A percentile compares a stretch with the other conserved stretches of the same genome.
These are phyloP conservation scores for Berberis vulgaris DNA, from an alignment of 164 flowering plant genomes.

Conservation along the genomic window DNA sequence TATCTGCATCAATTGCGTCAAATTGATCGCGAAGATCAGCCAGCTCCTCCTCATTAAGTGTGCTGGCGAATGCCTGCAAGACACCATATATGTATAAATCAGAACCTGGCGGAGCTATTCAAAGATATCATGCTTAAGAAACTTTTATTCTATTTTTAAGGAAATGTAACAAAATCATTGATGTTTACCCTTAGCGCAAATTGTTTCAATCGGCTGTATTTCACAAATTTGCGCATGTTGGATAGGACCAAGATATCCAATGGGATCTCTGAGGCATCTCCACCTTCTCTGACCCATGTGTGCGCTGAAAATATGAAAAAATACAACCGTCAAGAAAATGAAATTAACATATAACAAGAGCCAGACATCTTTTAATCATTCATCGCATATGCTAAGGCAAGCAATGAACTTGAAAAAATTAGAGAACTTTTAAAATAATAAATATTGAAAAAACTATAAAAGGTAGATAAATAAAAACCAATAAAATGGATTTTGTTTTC, in stretches of 20 bases:
- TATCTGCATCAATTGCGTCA: conserved; percentile 94
- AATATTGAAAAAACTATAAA: too few relatives aligned
- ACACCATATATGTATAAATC: background rate
- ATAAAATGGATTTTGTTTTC: too few relatives aligned
- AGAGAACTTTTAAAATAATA: too few relatives aligned
- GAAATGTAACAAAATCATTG: background rate
- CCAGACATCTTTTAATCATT: too few relatives aligned
- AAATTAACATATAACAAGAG: too few relatives aligned
- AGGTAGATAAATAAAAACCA: too few relatives aligned
- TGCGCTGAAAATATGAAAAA: conserved; percentile 52
- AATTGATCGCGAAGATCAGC: conserved; percentile 84
- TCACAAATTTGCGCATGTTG: conserved; percentile 93
- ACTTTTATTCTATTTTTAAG: background rate
- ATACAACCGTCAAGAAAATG: too few relatives aligned
- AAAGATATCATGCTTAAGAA: background rate
- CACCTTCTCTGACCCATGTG: conserved; percentile 99
- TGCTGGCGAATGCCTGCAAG: conserved; percentile 85
- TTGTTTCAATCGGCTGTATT: conserved; percentile 89
- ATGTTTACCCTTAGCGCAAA: conserved; percentile 79
- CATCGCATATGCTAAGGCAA: too few relatives aligned
- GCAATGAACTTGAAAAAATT: too few relatives aligned
- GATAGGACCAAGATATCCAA: conserved; percentile 84
- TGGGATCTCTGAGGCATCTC: conserved; percentile 92
- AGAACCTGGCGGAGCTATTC: background rate
- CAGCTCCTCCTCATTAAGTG: conserved; percentile 78